Base-by-base conservation (phyloP, 768 basidiomycete genomes). In the Pisolithus tinctorius region DNA sequence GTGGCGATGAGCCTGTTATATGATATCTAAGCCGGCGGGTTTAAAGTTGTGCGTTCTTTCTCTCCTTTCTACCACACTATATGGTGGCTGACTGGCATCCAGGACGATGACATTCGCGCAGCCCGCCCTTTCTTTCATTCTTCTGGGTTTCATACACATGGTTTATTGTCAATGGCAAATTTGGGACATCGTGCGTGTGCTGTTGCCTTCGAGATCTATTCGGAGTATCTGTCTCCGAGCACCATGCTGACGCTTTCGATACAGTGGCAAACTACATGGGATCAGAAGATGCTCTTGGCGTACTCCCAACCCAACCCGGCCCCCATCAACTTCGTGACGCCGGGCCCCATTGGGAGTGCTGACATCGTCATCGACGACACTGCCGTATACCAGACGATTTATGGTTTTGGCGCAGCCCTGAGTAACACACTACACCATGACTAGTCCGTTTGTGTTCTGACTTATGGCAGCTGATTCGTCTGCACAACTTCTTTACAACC, bases 321-420 rank as follows among this genome's bases (percentile, higher is more conserved):
- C 40, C 62, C 67, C 3, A 64, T 69, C 26, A 61, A 67, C 23
- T 69, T 71, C 46, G 60, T 56, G 44, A 55, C 60, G 9, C 82
- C 84, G 7, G 80, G 84, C 0, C 48, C 77, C 4, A 74, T 74
- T 37, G 83, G 74, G 3, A 71, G 69, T 41, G 85, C 84, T 0
- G 78, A 87, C 60, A 87, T 88, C 48, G 72, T 74, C 39, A 66
- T 89, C 13, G 63, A 80, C 45, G 84, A 86, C 60, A 65, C 64
- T 3, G 55, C 68, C 3, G 63, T 74, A n/a, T 81, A 77, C 63
- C 87, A 88, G 66, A 66, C 72, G 1, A 79, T 89, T 38, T 74
- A 72, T 47, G 86, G 87, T 11, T 84, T 86, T 58, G 86, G 86
- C 0, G 83, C 75, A 8, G 59, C 80, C 0, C 68, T 88, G 30